These are phyloP conservation scores for Suillus variegatus DNA, from an alignment of 768 basidiomycete species.

Conservation along the genomic window DNA sequence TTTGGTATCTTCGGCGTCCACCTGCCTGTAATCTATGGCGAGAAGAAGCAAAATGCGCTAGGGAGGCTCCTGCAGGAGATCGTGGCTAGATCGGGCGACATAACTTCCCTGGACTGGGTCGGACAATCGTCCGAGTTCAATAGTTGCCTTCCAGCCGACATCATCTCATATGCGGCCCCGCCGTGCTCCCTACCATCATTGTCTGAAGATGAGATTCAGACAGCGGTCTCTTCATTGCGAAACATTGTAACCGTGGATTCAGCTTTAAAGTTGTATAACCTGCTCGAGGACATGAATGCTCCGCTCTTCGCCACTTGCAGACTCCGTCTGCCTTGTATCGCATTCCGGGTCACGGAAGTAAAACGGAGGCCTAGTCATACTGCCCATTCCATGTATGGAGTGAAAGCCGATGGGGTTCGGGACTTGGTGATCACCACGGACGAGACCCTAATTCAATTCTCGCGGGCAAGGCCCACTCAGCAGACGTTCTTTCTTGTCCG, in stretches of 20 bases:
- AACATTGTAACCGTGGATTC: neutral
- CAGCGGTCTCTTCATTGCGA: neutral
- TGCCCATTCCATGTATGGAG: too few relatives aligned
- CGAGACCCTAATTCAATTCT: too few relatives aligned
- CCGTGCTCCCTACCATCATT: too few relatives aligned
- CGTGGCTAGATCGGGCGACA: neutral
- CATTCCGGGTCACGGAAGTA: neutral
- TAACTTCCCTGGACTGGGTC: neutral
- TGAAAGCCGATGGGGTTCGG: too few relatives aligned
- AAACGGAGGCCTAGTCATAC: too few relatives aligned
- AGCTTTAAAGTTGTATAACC: neutral
- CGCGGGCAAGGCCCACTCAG: too few relatives aligned
- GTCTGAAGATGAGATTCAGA: neutral
- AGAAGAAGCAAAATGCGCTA: neutral
- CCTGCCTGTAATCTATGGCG: neutral
- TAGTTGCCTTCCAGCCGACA: neutral
- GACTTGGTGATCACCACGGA: too few relatives aligned
- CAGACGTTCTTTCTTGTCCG: neutral
- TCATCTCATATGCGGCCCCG: too few relatives aligned
- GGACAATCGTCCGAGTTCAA: neutral
- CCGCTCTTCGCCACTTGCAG: neutral
- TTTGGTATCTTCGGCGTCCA: neutral
- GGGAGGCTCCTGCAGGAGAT: neutral
- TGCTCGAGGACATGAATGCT: neutral
- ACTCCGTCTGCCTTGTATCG: neutral